Evolutionary conservation across 73 alveolate genomes (phyloP).

Genomic region (Uronychia setigera): DNA sequence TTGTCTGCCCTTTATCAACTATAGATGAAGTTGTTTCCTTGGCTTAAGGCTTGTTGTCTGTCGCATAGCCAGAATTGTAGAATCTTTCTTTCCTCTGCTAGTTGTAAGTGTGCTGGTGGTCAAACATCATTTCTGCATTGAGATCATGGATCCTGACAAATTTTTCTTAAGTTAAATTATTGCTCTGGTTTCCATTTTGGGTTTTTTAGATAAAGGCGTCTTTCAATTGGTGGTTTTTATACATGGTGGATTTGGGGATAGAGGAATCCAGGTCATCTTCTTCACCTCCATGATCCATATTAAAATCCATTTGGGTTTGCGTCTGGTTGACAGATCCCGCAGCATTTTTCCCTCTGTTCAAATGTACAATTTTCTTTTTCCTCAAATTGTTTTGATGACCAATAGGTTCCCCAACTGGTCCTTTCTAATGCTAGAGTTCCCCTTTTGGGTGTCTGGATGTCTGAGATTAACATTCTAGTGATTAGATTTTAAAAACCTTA

Average conservation of each 20-base stretch:
- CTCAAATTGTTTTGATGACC: too few relatives aligned
- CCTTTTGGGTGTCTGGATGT: background rate
- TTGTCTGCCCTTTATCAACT: too few relatives aligned
- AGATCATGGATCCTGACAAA: background rate
- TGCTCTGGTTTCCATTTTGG: background rate
- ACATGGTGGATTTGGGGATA: background rate
- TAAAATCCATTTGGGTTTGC: background rate
- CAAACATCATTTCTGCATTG: constrained; percentile 1
- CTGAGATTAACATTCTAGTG: background rate
- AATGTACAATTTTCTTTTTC: background rate
- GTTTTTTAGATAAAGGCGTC: background rate
- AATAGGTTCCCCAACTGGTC: too few relatives aligned
- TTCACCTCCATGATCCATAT: background rate
- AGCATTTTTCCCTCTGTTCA: background rate
- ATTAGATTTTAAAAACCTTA: background rate
- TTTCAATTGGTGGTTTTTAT: background rate
- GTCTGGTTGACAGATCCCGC: background rate
- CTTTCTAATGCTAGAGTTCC: too few relatives aligned
- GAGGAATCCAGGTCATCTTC: background rate
- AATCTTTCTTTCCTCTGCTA: background rate
- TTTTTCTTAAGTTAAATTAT: background rate
- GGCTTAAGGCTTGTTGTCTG: too few relatives aligned
- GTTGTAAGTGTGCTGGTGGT: background rate
- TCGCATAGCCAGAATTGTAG: background rate
- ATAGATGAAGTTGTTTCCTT: too few relatives aligned